Base-by-base conservation (phyloP, 352 stramenopile genomes). In the Phytophthora pini region DNA sequence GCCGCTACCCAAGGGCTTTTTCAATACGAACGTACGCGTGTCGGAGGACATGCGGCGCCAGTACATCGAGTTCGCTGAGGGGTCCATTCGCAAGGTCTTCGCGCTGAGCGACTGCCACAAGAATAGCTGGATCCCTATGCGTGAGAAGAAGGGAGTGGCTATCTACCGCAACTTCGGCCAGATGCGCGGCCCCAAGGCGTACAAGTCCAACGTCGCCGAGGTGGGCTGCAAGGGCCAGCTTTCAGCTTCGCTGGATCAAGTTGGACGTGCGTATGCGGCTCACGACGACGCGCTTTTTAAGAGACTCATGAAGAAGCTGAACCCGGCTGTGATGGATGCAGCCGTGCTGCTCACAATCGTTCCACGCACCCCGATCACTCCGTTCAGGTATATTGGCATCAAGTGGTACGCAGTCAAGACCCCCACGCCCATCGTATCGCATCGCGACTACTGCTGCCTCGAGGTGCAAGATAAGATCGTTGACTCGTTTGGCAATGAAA, bases 381-480 rank as follows among this genome's bases (percentile, higher is more conserved):
- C 88, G 2, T 94, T 84, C 61, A 77, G 86, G 20, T 96, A 96
- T 68, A 92, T 96, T 51, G 88, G 88, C 44, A 84, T 96, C 72
- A 94, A 94, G 69, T 96, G 88, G 88, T 94, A 91, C 61, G 86
- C 83, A 10, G 76, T 94, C 65, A 92, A 92, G 59, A 93, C 87
- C 43, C 80, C 86, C 13, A 93, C 82, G 48, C 85, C 84, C 52
- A 83, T 93, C 43, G 85, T 94, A 17, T 89, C 86, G 13, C 84
- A 92, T 47, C 84, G 88, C 39, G 88, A 96, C 73, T 96, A 92
- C 56, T 96, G 86, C 77, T 89, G 76, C 39, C 80, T 96, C 22
- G 88, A 96, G 49, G 84, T 94, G 29, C 82, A 92, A 66, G 88
- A 96, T 74, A 90, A 90, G 70, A 93, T 96, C 36, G 64, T 88